Conservation (phyloP, 2,329 filamentous ascomycete genomes). For the Phialocephala sp. region DNA sequence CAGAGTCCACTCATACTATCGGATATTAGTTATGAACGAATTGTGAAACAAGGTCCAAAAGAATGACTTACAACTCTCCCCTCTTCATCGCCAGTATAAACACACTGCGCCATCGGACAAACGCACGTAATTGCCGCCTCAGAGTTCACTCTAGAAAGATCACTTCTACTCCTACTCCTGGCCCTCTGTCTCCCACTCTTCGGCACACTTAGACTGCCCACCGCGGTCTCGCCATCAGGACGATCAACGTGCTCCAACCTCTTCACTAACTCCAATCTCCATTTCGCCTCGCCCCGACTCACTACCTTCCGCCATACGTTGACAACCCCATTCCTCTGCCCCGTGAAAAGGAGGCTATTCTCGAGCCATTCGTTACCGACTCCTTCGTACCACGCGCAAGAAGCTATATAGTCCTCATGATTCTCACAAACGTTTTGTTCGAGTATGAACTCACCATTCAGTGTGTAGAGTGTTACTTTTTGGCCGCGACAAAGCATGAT, state of each 20-base stretch:
- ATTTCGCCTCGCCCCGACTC: conserved; percentile 45
- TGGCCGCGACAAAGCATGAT: conserved; percentile 83
- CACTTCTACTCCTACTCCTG: conserved; percentile 24
- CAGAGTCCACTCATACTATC: conserved; percentile 48
- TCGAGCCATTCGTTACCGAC: conserved; percentile 92
- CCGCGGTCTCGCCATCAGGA: conserved; percentile 47
- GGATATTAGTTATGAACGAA: conserved; percentile 13
- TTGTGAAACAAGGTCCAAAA: conserved; percentile 11
- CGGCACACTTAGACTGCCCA: conserved; percentile 30
- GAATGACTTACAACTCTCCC: conserved; percentile 77
- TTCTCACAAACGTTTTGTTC: conserved; percentile 79
- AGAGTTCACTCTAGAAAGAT: conserved; percentile 47
- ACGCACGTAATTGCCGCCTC: conserved; percentile 84
- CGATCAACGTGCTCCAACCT: conserved; percentile 81
- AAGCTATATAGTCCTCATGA: conserved; percentile 76
- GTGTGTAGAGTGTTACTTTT: conserved; percentile 77
- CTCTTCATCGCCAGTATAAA: conserved; percentile 95
- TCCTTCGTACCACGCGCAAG: conserved; percentile 93
- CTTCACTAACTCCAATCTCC: conserved; percentile 78
- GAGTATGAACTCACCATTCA: conserved; percentile 85
- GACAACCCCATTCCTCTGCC: conserved; percentile 81
- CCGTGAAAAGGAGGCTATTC: conserved; percentile 84
- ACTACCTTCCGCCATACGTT: conserved; percentile 73
- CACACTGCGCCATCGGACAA: conserved; percentile 77
- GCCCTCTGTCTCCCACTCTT: conserved; percentile 16